Evolutionary conservation across 306 rosid species (phyloP), one percentile per base, ranked within the genome.

Genomic region (Elaeagnus macrophylla): DNA sequence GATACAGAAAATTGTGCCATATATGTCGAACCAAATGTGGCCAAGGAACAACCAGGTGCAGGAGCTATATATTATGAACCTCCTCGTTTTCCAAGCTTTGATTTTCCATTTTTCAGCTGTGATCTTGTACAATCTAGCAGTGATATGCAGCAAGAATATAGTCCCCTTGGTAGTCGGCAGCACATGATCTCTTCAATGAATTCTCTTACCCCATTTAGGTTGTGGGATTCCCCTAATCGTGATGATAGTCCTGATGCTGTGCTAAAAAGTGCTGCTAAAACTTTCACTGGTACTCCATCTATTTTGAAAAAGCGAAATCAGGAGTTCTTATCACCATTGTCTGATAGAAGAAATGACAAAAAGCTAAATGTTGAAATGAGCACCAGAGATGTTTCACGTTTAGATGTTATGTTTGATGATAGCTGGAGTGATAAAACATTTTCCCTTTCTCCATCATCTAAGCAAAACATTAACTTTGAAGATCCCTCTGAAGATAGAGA

Each of bases 111-210:
- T 77, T 78, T 93, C 43, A 93, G 94, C 71, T 93, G 99, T 65
- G 99, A 93, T 81, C 99, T 93, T 72, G 50, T 70, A 68, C 95
- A 85, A 66, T 63, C 83, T 37, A 81, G 94, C 25, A 66, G 77
- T 51, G 95, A 93, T 66, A 79, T 81, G 83, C 99, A 82, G 73
- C 99, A 93, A 79, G 99, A 93, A 47, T 93, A 84, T 62, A 93
- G 99, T 68, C 99, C 99, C 9, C 82, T 93, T 3, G 99, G 99
- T 55, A 93, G 88, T 54, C 96, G 99, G 54, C 94, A 79, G 75
- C 80, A 84, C 42, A 81, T 82, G 95, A 80, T 85, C 88, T 75
- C 96, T 53, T 88, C 96, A 59, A 74, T 80, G 85, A 87, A 84
- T 78, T 81, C 85, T 67, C 87, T 81, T 20, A 81, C 96, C 60